Conservation (phyloP, 208 protist genomes). For the Phytomonas francai region DNA sequence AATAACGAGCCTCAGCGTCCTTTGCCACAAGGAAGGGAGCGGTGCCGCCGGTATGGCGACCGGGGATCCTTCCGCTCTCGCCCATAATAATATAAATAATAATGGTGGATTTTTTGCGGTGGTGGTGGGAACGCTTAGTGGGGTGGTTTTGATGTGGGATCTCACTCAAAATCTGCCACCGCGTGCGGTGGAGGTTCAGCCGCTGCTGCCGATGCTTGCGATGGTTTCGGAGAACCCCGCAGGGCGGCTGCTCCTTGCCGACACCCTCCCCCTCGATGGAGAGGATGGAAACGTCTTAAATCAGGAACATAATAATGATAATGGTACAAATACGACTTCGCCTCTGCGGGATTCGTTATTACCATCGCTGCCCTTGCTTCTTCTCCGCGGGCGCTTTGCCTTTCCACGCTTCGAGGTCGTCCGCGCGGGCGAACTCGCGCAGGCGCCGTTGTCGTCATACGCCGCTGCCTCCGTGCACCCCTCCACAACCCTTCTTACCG, state of each 20-base stretch:
- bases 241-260: conserved; percentile 35
- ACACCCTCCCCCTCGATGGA: conserved; percentile 10
- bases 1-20: conserved; percentile 44
- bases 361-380: conserved; percentile 32
- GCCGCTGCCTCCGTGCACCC: neutral
- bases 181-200: conserved; percentile 38
- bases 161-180: conserved; percentile 34
- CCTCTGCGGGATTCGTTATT: no score
- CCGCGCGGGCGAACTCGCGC: conserved; percentile 21
- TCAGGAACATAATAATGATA: neutral
- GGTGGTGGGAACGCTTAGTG: conserved; percentile 20
- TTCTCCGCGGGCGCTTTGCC: conserved; percentile 67
- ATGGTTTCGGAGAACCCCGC: conserved; percentile 31
- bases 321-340: no score
- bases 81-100: neutral
- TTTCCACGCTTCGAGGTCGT: conserved; percentile 47
- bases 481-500: no score
- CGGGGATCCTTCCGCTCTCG: neutral
- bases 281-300: neutral
- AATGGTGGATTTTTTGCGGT: neutral
- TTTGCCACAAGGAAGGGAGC: conserved; percentile 21
- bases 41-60: conserved; percentile 4
- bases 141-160: conserved; percentile 40
- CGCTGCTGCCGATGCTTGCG: conserved; percentile 37
- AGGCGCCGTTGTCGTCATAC: no score